Percentiles rank a stretch among this genome's conserved stretches.
Conservation (phyloP, 2,329 filamentous ascomycete species). For the Cercospora beticola region DNA sequence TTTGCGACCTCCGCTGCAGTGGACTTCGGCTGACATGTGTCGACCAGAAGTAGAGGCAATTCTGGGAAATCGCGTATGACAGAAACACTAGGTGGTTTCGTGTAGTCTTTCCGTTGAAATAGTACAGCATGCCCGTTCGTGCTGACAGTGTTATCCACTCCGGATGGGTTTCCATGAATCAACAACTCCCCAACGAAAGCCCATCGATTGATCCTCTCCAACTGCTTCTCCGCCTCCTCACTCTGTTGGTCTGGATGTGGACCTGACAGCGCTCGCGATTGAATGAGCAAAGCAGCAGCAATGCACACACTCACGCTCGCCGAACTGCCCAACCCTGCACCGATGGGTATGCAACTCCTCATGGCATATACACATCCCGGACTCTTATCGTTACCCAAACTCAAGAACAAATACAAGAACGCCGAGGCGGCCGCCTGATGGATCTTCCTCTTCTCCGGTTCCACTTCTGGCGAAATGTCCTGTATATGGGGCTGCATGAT, state of each 20-base stretch:
- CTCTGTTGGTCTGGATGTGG: slow-evolving; percentile 88
- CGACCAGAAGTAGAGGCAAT: slow-evolving; percentile 82
- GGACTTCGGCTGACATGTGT: slow-evolving; percentile 84
- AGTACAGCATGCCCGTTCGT: slow-evolving; percentile 92
- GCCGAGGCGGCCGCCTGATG: slow-evolving; percentile 77
- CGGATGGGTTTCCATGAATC: slow-evolving; percentile 94
- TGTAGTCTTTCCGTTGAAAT: slow-evolving; percentile 77
- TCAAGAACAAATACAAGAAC: slow-evolving; percentile 92
- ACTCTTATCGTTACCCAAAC: slow-evolving; percentile 74
- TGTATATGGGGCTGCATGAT: slow-evolving; percentile 78
- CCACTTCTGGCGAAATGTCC: slow-evolving; percentile 63
- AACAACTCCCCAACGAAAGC: slow-evolving; percentile 96
- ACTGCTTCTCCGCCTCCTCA: slow-evolving; percentile 82
- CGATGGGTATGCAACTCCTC: slow-evolving; percentile 89
- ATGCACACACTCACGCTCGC: slow-evolving; percentile 92
- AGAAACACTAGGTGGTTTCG: slow-evolving; percentile 68
- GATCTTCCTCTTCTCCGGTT: slow-evolving; percentile 73
- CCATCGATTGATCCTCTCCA: slow-evolving; percentile 96
- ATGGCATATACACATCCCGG: slow-evolving; percentile 84
- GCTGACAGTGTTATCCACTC: slow-evolving; percentile 94
- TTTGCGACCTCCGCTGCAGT: slow-evolving; percentile 85
- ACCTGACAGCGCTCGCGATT: slow-evolving; percentile 82
- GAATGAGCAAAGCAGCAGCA: slow-evolving; percentile 72
- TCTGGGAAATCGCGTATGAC: slow-evolving; percentile 87
- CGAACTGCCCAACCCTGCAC: slow-evolving; percentile 86